These are phyloP conservation scores for Micractinium sp. DNA, from an alignment of 139 green algal species.

Conservation along the genomic window DNA sequence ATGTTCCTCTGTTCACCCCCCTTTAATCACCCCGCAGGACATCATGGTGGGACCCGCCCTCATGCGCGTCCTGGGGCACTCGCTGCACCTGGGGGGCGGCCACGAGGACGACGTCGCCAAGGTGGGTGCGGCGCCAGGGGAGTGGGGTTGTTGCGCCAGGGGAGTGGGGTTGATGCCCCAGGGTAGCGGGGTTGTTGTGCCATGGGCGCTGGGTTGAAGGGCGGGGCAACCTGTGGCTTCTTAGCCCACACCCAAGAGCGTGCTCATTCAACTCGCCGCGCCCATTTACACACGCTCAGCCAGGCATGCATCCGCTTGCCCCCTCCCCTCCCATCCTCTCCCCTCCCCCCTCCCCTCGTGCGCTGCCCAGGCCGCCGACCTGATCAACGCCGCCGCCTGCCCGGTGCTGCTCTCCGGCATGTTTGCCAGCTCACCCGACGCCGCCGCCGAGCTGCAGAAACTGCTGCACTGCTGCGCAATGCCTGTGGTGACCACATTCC, in stretches of 20 bases:
- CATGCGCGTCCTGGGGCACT: slow-evolving; percentile 4
- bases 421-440: background rate
- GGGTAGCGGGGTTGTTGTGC: no score
- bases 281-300: no score
- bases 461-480: background rate
- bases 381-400: background rate
- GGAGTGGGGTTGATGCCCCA: background rate
- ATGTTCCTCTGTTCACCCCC: no score
- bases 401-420: slow-evolving; percentile 25
- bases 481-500: slow-evolving; percentile 32
- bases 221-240: no score
- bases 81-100: background rate
- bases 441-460: background rate
- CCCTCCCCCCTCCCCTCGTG: background rate
- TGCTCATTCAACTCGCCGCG: no score
- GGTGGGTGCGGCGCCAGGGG: background rate
- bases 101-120: background rate
- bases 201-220: no score
- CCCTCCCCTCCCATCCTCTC: background rate
- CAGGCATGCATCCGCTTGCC: background rate
- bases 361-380: no score
- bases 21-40: background rate
- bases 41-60: slow-evolving; percentile 2
- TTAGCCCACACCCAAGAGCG: no score
- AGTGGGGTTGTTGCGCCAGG: background rate